Base-by-base conservation (phyloP, 371 early-diverging fungal genomes). In the Lichtheimia ornata region DNA sequence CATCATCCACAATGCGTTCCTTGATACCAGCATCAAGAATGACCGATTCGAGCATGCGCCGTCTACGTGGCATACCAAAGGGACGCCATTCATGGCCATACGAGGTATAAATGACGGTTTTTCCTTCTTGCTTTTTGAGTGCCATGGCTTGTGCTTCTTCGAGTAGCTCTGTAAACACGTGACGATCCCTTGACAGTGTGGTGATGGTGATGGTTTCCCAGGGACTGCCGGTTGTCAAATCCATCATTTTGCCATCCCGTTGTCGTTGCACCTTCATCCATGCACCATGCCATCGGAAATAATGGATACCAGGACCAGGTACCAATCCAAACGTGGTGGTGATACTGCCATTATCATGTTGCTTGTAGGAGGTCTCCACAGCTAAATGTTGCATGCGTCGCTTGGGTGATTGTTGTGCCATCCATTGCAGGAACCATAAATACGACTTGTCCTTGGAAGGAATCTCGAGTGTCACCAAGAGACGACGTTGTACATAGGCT, bases 1-100 rank as follows among this genome's bases (percentile, higher is more conserved):
- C 95, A 65, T 98, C 99, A 2, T 76, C 63, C 1, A 95, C 84
- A 30, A 98, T 87, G 17, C 78, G 62, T 53, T 94, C 87, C 22
- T 87, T 82, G 20, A 93, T 77, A 5, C 89, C 91, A n/a, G 78
- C 72, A 61, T 93, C 92, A 56, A 98, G 69, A 22, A 98, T 88
- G 2, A 98, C 99, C 18, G 91, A 91, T 4, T 85, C 84, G n/a
- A 98, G 61, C 44, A 90, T 75, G 43, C 98, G 78, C 45, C 91
- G 73, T 70, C 89, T 87, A 53, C 98, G 79, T 14, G 99, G 99
- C 67, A 90, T 82, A 7, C 99, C 99, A 83, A 98, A 97, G 0
- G 95, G 96, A 54, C 96, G 80, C 99, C 99, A 98, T 59, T 98
- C 98, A 1, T 94, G 93, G 0, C 97, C 99, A 77, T 88, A 94